Evolutionary conservation across 2,329 filamentous ascomycete species (phyloP), one percentile per base, ranked within the genome.

Genomic region (Tolypocladium tundrense): DNA sequence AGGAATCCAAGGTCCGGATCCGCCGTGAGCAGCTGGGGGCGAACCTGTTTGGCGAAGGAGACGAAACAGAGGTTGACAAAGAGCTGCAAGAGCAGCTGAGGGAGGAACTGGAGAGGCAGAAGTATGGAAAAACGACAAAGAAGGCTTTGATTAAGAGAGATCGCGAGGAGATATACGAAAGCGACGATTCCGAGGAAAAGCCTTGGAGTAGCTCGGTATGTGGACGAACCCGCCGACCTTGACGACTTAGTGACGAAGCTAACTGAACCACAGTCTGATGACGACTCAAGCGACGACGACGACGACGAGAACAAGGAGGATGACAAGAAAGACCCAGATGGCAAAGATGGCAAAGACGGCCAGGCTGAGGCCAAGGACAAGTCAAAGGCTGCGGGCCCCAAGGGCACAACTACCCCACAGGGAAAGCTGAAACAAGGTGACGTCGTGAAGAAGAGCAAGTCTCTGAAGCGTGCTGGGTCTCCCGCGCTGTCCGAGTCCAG

Each of bases 401-500:
- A 90, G 70, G 90, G 89, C 35, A 84, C 82, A 42, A 89, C 73
- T 14, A 80, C 80, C 3, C 76, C 80, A 0, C 70, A 77, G 37
- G 75, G 75, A 55, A 83, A 81, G 67, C 76, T 74, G 56, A 75
- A 75, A 57, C 66, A 72, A 13, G 69, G 71, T 31, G 63, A 70
- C 16, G 31, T 56, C 8, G 55, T 59, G 0, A 84, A 82, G 70
- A 84, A 83, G 68, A 72, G 73, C 65, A 86, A 84, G 67, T 80
- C 79, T 39, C 81, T 93, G 56, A 97, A 97, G 75, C 86, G 93
- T 37, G 82, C 90, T 39, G 91, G 91, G 21, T 96, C 91, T 19
- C 91, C 92, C 3, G 88, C 92, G 62, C 80, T 89, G 39, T 97
- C 91, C 2, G 93, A 97, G 69, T 91, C 91, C 11, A 96, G 91